Percentiles rank a stretch among this genome's conserved stretches.
phyloP scores from a whole-genome alignment of 1,139 yeast genomes.

The Nadsonia starkeyi-henricii region DNA sequence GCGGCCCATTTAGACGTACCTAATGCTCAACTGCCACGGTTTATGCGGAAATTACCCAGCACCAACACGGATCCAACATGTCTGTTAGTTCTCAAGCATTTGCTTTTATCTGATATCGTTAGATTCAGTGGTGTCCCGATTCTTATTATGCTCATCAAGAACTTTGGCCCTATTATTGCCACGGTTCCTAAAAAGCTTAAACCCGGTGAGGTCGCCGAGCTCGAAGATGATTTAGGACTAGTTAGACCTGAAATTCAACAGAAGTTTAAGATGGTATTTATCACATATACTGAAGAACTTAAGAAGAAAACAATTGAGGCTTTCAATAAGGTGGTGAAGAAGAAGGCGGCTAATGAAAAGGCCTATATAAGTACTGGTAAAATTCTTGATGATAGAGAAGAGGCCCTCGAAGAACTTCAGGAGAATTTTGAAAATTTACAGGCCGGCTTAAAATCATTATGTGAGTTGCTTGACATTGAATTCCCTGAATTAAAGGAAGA shows the following conservation, averaged over 20 bases:
- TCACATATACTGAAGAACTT: slow-evolving; percentile 35
- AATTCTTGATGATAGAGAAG: slow-evolving; percentile 38
- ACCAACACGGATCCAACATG: slow-evolving; percentile 29
- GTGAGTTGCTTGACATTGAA: slow-evolving; percentile 28
- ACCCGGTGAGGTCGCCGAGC: neutral
- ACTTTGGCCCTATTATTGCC: slow-evolving; percentile 25
- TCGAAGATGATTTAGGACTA: slow-evolving; percentile 4
- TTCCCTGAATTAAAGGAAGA: slow-evolving; percentile 23
- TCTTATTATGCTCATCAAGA: slow-evolving; percentile 38
- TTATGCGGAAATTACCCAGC: slow-evolving; percentile 8
- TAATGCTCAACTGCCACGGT: neutral
- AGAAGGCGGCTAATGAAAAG: slow-evolving; percentile 32
- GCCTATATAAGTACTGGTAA: slow-evolving; percentile 58
- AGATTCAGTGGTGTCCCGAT: slow-evolving; percentile 30
- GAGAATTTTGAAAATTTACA: slow-evolving; percentile 34
- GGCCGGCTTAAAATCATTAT: slow-evolving; percentile 31
- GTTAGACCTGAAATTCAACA: slow-evolving; percentile 15
- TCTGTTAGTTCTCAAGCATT: slow-evolving; percentile 38
- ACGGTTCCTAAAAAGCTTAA: slow-evolving; percentile 13
- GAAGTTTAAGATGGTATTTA: slow-evolving; percentile 27
- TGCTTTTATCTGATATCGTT: slow-evolving; percentile 24
- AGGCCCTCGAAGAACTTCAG: slow-evolving; percentile 28
- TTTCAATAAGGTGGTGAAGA: slow-evolving; percentile 25
- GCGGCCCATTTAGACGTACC: neutral
- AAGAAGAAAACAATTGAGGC: slow-evolving; percentile 26